Conservation (phyloP, 2,329 filamentous ascomycete genomes). For the Cercospora beticola region DNA sequence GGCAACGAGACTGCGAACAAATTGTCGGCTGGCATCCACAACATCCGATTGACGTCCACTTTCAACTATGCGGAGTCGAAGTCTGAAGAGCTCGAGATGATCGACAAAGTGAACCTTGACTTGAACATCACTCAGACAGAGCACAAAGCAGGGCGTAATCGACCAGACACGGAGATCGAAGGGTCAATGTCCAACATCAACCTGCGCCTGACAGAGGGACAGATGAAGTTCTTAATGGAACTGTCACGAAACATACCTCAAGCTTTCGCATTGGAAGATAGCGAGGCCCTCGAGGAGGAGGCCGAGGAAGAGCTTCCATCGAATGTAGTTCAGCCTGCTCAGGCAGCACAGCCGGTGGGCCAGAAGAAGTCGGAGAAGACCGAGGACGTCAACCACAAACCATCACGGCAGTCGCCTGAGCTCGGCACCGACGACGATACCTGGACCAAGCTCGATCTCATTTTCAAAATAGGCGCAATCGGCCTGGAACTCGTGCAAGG, state of each 20-base stretch:
- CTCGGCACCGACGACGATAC: conserved; percentile 65
- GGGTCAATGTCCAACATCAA: conserved; percentile 93
- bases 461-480: conserved; percentile 85
- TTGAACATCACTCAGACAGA: conserved; percentile 92
- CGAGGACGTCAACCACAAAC: conserved; percentile 29
- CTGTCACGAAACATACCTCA: conserved; percentile 83
- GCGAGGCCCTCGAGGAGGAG: conserved; percentile 67
- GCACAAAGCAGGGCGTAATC: conserved; percentile 71
- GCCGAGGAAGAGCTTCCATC: conserved; percentile 70
- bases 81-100: conserved; percentile 88
- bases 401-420: conserved; percentile 57
- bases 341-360: conserved; percentile 51
- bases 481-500: conserved; percentile 84
- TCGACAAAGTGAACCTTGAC: conserved; percentile 91
- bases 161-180: conserved; percentile 88
- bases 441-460: conserved; percentile 91
- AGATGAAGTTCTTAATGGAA: conserved; percentile 84
- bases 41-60: conserved; percentile 85
- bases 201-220: conserved; percentile 81
- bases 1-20: conserved; percentile 79
- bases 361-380: conserved; percentile 30
- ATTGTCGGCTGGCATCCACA: conserved; percentile 84
- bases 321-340: conserved; percentile 53
- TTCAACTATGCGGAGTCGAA: conserved; percentile 74
- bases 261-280: conserved; percentile 74